Conservation (phyloP, 2,329 filamentous ascomycete genomes). For the Beauveria brongniartii region DNA sequence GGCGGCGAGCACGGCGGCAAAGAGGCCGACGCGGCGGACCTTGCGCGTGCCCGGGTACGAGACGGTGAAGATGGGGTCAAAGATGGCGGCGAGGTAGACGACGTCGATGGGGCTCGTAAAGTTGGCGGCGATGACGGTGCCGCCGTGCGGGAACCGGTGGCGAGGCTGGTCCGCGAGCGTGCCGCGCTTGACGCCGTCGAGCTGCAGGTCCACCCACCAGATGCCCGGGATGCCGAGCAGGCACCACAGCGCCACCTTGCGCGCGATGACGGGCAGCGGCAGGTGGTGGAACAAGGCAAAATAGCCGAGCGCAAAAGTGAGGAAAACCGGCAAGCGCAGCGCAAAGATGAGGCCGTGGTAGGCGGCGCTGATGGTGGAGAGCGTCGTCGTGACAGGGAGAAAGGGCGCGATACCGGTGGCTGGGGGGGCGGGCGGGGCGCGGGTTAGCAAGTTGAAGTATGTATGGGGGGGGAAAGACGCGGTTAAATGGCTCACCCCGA, state of each 20-base stretch:
- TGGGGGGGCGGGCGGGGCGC: constrained; percentile 27
- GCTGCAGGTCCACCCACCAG: constrained; percentile 98
- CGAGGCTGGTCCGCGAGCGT: constrained; percentile 67
- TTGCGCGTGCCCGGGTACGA: constrained; percentile 68
- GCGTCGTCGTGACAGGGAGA: constrained; percentile 66
- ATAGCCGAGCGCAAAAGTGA: constrained; percentile 60
- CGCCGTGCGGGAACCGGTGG: constrained; percentile 67
- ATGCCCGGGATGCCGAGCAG: constrained; percentile 84
- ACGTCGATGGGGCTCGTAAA: constrained; percentile 91
- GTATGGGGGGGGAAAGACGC: background rate
- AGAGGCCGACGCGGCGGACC: constrained; percentile 69
- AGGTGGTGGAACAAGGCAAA: constrained; percentile 79
- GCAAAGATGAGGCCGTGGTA: constrained; percentile 67
- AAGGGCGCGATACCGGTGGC: constrained; percentile 96
- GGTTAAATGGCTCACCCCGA: constrained; percentile 50
- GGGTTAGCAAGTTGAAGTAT: no score
- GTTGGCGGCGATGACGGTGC: constrained; percentile 79
- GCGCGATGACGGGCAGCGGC: constrained; percentile 52
- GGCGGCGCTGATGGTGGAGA: constrained; percentile 54
- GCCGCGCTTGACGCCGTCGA: constrained; percentile 92
- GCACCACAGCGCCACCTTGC: constrained; percentile 82
- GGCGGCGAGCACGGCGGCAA: constrained; percentile 65
- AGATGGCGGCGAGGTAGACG: constrained; percentile 84
- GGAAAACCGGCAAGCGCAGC: constrained; percentile 70
- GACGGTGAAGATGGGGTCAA: constrained; percentile 88